A percentile compares a stretch with the other conserved stretches of the same genome.
Evolutionary conservation across 1,284 basidiomycete genomes (phyloP).

Genomic region (Marasmius fiardii): DNA sequence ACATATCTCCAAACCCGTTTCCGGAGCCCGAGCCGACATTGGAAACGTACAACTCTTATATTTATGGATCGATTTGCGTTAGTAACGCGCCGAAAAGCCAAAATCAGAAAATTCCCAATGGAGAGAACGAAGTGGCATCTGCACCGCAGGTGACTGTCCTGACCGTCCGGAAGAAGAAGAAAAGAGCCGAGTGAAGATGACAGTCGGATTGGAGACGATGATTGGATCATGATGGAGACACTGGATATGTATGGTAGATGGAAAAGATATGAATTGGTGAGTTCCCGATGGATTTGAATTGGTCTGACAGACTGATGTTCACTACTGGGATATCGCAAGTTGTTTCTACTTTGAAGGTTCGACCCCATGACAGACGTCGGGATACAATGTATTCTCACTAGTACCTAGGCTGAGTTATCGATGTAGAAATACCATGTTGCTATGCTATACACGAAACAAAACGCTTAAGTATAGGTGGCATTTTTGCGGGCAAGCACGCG

Average conservation of each 20-base stretch:
- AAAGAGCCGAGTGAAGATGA: slow-evolving; percentile 30
- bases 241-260: slow-evolving; percentile 4
- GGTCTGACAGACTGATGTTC: not conserved
- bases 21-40: slow-evolving; percentile 58
- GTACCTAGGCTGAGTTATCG: not conserved
- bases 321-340: not conserved
- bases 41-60: slow-evolving; percentile 54
- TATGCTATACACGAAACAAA: not conserved
- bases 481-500: slow-evolving; percentile 3
- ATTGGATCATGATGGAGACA: slow-evolving; percentile 3
- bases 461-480: not conserved
- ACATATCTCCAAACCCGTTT: slow-evolving; percentile 62
- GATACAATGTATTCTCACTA: not conserved
- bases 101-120: slow-evolving; percentile 13
- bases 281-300: not conserved
- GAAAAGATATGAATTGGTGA: not conserved
- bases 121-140: slow-evolving; percentile 16
- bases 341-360: not conserved
- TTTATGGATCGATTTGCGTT: slow-evolving; percentile 53
- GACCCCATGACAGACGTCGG: not conserved
- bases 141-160: slow-evolving; percentile 49
- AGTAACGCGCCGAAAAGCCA: slow-evolving; percentile 31
- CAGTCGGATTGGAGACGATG: slow-evolving; percentile 13
- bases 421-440: not conserved
- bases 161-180: slow-evolving; percentile 62